Evolutionary conservation across 2,329 filamentous ascomycete species (phyloP), one percentile per base, ranked within the genome.

Genomic region (Fusarium euwallaceae): DNA sequence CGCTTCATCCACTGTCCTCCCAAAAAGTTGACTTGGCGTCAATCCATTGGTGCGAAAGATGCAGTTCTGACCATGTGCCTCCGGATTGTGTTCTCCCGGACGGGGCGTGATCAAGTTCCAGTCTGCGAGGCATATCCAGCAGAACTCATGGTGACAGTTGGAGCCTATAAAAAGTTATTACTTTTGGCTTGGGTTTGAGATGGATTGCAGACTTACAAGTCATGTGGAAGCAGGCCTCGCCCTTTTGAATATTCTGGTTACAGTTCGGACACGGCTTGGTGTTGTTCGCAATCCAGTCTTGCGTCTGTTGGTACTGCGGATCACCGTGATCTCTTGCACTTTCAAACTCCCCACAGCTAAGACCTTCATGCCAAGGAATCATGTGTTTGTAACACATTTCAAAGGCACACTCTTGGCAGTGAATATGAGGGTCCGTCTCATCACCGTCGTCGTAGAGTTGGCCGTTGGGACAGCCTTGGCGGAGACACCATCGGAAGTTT

Each of bases 61-160:
- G 20, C 62, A 71, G 24, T 41, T 58, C 8, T 59, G n/a, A 6
- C 61, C 56, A 14, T 71, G 69, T 8, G 69, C 66, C 7, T 34
- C 59, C 14, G 41, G 51, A 6, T 69, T 71, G 17, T 69, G 68
- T 22, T 14, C 11, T 7, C 62, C 66, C 6, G 41, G 48, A 24
- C 24, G 24, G 11, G 58, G 62, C 2, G 10, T 37, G 4, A 71
- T 71, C n/a, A 22, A 11, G 11, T 22, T 20, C 69, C 69, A 71
- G 59, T 68, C 68, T 14, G 69, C 66, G 29, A 71, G 58, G 14
- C 62, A 71, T 4, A 66, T 67, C 69, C 69, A 69, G 20, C 62
- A 71, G 43, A 71, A 71, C 32, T 70, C 66, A 36, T 66, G 64
- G 20, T 55, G 51, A 32, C 69, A 71, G 41, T 20, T 62, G 7